These are phyloP conservation scores for Byssochlamys sp. DNA, from an alignment of 2,329 filamentous ascomycete species.

Conservation along the genomic window DNA sequence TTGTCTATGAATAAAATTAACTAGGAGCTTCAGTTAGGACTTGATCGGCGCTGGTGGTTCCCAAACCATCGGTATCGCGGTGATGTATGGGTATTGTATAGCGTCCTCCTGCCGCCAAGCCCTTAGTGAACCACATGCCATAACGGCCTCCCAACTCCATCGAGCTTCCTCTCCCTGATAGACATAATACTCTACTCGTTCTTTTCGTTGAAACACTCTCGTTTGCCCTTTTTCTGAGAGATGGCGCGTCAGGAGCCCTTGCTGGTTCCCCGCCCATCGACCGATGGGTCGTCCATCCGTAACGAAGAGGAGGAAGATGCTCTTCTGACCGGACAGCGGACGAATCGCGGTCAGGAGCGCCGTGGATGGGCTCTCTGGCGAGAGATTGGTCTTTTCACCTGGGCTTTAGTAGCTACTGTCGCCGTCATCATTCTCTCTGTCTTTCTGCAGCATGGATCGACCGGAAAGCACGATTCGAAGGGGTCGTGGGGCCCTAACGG, in stretches of 20 bases:
- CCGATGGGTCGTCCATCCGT: constrained; percentile 46
- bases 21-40: background rate
- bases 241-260: constrained; percentile 43
- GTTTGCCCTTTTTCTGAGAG: constrained; percentile 1
- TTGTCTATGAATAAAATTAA: no score
- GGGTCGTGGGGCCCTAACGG: constrained; percentile 29
- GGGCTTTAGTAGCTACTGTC: constrained; percentile 72
- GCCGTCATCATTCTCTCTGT: constrained; percentile 71
- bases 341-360: constrained; percentile 17
- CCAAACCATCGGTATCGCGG: background rate
- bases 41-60: background rate
- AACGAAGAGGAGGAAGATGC: constrained; percentile 54
- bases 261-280: constrained; percentile 46
- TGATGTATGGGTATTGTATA: background rate
- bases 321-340: constrained; percentile 49
- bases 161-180: background rate
- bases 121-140: background rate
- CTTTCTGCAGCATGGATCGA: constrained; percentile 61
- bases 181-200: background rate
- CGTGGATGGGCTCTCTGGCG: constrained; percentile 53
- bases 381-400: constrained; percentile 67
- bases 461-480: constrained; percentile 21
- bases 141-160: background rate
- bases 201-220: background rate
- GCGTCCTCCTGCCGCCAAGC: background rate